Conservation (phyloP, 139 green algal species). For the Micromonas pusilla region DNA sequence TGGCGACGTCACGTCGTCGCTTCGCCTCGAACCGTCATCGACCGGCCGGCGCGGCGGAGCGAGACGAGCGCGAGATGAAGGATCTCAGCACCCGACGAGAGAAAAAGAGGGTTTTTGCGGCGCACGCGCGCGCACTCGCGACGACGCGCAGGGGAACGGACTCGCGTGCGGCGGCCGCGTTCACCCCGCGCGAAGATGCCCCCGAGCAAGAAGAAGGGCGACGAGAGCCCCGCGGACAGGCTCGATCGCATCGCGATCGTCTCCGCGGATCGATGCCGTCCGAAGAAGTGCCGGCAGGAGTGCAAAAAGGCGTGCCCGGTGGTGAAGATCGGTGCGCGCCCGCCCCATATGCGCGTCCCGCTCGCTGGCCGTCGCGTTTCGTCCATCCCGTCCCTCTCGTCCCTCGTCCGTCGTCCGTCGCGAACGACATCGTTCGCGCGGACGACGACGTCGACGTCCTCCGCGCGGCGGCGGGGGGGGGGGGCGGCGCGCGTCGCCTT, state of each 20-base stretch:
- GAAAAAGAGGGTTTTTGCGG: too few relatives aligned
- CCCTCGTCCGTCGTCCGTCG: too few relatives aligned
- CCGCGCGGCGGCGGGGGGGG: neutral
- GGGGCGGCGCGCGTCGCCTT: neutral
- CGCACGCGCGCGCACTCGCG: too few relatives aligned
- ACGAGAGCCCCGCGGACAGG: slow-evolving; percentile 50
- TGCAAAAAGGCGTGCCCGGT: slow-evolving; percentile 98
- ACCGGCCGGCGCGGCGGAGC: too few relatives aligned
- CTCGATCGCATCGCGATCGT: slow-evolving; percentile 97
- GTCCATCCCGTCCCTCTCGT: too few relatives aligned
- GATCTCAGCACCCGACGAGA: too few relatives aligned
- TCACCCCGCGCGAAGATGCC: slow-evolving; percentile 60
- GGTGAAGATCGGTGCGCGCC: slow-evolving; percentile 95
- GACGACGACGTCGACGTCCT: neutral
- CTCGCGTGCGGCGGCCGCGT: too few relatives aligned
- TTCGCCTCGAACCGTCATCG: too few relatives aligned
- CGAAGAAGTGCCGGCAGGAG: slow-evolving; percentile 98
- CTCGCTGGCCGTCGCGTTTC: neutral
- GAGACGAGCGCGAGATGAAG: too few relatives aligned
- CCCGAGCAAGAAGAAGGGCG: slow-evolving; percentile 70
- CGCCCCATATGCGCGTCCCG: too few relatives aligned
- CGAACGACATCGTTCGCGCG: too few relatives aligned
- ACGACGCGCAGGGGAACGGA: neutral
- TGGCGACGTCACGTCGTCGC: too few relatives aligned
- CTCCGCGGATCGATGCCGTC: slow-evolving; percentile 74